A percentile compares a stretch with the other conserved stretches of the same genome.
These are phyloP conservation scores for Nepenthes gracilis DNA, from an alignment of 148 eudicot genomes.

Conservation along the genomic window DNA sequence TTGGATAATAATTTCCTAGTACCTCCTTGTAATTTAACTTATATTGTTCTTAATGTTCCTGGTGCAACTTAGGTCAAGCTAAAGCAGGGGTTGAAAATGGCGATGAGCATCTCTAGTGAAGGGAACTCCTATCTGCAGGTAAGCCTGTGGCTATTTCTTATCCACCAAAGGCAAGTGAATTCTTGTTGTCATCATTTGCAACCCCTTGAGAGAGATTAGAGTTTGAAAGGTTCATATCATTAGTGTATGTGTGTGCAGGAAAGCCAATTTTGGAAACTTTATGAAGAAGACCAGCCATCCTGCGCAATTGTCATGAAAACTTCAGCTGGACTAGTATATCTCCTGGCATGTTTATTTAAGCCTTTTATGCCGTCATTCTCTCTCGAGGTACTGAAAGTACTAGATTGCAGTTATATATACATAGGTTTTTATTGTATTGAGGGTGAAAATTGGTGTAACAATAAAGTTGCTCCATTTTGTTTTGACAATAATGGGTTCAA, in stretches of 20 bases:
- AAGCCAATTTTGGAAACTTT: conserved; percentile 87
- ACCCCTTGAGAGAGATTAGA: too few relatives aligned
- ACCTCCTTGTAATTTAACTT: neutral
- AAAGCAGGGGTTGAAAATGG: conserved; percentile 75
- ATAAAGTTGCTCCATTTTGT: conserved; percentile 2
- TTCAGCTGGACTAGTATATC: conserved; percentile 71
- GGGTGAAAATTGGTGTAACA: neutral
- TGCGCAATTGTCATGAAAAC: conserved; percentile 85
- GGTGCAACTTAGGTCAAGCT: conserved; percentile 46
- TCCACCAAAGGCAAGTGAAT: neutral
- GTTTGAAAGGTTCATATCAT: neutral
- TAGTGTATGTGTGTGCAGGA: conserved; percentile 31
- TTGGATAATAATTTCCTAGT: neutral
- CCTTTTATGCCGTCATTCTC: conserved; percentile 92
- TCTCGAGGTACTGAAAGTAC: conserved; percentile 28
- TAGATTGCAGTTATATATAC: too few relatives aligned
- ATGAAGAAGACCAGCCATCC: conserved; percentile 52
- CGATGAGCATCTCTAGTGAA: conserved; percentile 73
- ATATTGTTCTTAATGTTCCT: conserved; percentile 1
- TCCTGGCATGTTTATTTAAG: conserved; percentile 72
- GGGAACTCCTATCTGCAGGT: conserved; percentile 93
- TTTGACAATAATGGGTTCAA: too few relatives aligned
- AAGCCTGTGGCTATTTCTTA: conserved; percentile 5
- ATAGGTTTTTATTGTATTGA: too few relatives aligned
- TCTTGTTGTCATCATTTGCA: too few relatives aligned